Evolutionary conservation across 768 basidiomycete genomes (phyloP).

Genomic region (Mycena crocata): DNA sequence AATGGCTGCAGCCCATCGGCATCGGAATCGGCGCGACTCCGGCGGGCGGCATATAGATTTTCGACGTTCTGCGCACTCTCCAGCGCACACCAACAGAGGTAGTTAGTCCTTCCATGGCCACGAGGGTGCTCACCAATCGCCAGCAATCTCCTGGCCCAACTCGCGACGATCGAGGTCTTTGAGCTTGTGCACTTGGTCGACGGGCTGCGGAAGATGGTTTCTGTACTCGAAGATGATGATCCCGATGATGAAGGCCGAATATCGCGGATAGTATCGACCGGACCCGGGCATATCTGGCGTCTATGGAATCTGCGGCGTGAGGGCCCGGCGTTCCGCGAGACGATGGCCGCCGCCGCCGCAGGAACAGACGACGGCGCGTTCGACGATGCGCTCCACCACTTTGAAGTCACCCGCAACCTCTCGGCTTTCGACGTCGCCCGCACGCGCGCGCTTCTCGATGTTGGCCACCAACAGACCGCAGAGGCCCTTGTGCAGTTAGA

Average conservation of each 20-base stretch:
- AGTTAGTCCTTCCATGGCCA: not conserved
- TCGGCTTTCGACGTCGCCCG: constrained; percentile 20
- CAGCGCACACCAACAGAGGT: constrained; percentile 16
- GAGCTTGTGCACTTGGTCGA: constrained; percentile 20
- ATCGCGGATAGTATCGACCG: constrained; percentile 21
- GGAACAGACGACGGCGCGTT: constrained; percentile 21
- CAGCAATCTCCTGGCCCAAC: constrained; percentile 13
- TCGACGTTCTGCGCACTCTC: constrained; percentile 14
- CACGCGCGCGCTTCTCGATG: constrained; percentile 22
- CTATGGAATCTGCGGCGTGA: constrained; percentile 18
- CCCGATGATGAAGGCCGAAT: not conserved
- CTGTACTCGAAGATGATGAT: not conserved
- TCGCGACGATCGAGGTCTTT: constrained; percentile 22
- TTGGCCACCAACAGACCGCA: constrained; percentile 13
- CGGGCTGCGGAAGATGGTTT: constrained; percentile 16
- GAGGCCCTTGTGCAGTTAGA: constrained; percentile 10
- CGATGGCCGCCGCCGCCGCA: not conserved
- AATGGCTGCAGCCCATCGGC: constrained; percentile 19
- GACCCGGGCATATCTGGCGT: constrained; percentile 17
- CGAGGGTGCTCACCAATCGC: not conserved
- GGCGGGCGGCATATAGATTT: constrained; percentile 22
- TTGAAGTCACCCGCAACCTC: constrained; percentile 22
- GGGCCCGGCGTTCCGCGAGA: not conserved
- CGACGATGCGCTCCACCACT: constrained; percentile 26
- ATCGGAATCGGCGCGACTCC: constrained; percentile 15